These are phyloP conservation scores for Pythium aquatile DNA, from an alignment of 352 stramenopile species.

Conservation along the genomic window DNA sequence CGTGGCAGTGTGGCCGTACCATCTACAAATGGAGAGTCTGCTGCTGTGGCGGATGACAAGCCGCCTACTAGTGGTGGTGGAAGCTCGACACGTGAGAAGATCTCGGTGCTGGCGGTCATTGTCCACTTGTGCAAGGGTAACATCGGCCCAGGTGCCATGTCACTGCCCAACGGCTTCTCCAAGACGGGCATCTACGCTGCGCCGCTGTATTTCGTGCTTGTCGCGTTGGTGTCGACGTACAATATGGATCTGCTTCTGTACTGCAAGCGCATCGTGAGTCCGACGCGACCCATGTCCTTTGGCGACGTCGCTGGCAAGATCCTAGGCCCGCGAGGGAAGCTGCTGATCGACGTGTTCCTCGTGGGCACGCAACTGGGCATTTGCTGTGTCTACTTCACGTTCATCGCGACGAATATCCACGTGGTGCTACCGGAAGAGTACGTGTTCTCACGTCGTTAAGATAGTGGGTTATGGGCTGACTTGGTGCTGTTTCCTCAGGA, in stretches of 20 bases:
- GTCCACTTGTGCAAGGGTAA: slow-evolving; percentile 79
- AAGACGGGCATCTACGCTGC: slow-evolving; percentile 65
- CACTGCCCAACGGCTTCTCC: slow-evolving; percentile 73
- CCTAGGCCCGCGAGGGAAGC: slow-evolving; percentile 54
- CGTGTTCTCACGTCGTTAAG: not conserved
- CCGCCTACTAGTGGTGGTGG: not conserved
- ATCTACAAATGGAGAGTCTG: not conserved
- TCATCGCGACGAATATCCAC: slow-evolving; percentile 82
- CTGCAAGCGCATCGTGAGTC: slow-evolving; percentile 63
- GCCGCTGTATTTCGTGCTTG: slow-evolving; percentile 55
- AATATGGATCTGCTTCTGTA: slow-evolving; percentile 80
- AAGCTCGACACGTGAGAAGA: slow-evolving; percentile 34
- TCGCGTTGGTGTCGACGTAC: slow-evolving; percentile 75
- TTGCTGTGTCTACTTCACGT: slow-evolving; percentile 85
- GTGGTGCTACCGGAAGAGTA: slow-evolving; percentile 64
- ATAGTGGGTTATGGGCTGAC: no score
- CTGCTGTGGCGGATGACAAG: not conserved
- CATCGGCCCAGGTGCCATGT: slow-evolving; percentile 77
- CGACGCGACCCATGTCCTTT: slow-evolving; percentile 59
- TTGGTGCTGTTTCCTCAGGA: slow-evolving; percentile 17
- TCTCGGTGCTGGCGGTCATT: slow-evolving; percentile 50
- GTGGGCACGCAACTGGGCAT: slow-evolving; percentile 77
- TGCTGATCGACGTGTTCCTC: slow-evolving; percentile 76
- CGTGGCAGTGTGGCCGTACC: not conserved
- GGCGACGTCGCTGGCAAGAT: slow-evolving; percentile 68